Evolutionary conservation across 805 yeast species (phyloP), one percentile per base, ranked within the genome.

Genomic region (Yarrowia sp.): DNA sequence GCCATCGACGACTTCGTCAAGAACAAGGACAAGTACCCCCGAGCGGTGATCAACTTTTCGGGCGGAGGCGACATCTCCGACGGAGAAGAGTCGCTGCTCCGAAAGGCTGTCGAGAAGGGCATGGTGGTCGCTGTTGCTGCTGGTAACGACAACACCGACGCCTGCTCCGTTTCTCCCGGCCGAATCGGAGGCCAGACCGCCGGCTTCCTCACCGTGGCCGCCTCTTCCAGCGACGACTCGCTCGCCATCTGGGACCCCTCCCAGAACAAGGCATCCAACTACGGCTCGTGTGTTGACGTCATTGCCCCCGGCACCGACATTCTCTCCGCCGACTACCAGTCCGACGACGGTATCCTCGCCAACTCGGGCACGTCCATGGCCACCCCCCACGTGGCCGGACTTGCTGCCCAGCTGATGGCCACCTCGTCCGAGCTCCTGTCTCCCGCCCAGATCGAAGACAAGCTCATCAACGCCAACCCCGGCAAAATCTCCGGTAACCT

Each of bases 351-450:
- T 5, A 72, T 77, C 65, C 76, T 73, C 20, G 46, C 70, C 56
- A 76, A 77, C 79, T 74, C 97, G 42, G 99, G 99, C 80, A 94
- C 98, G 13, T 93, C 98, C 14, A 94, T 94, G 99, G 97, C 98
- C 20, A 90, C 98, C 44, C 98, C 99, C 58, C 97, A 92, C 76
- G 93, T 93, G 73, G 88, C 92, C 70, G 99, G 99, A 73, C 83
- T 94, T 77, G 86, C 92, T 75, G 50, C 50, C 34, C 50, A 46
- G 83, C 93, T 86, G 80, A 82, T 93, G 76, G 89, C 97, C 7
- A 50, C 56, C 40, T 36, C 39, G 56, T 34, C 40, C 56, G 40
- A 50, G 40, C 56, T 36, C 15, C 40, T 50, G 17, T 13, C 40
- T 15, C 56, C 56, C 14, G 17, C 56, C n/a, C 56, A 50, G 40